A percentile compares a stretch with the other conserved stretches of the same genome.
phyloP scores from a whole-genome alignment of 2,329 filamentous ascomycete species.

The Alternaria panax region DNA sequence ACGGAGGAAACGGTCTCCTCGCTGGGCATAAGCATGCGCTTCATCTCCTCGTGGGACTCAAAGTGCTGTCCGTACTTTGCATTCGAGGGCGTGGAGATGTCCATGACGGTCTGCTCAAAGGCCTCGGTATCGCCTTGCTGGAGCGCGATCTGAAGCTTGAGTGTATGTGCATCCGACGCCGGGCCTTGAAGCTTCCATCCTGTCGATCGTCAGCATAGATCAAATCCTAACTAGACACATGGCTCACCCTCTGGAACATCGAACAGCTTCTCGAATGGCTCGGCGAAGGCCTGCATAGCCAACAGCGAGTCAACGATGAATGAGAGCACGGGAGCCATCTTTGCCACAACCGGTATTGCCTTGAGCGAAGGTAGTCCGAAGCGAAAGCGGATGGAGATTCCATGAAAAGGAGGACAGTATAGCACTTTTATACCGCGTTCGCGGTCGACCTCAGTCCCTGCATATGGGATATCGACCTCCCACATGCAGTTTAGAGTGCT shows the following conservation, averaged over 20 bases:
- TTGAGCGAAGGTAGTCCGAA: conserved; percentile 18
- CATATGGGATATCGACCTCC: conserved; percentile 5
- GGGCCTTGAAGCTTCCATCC: conserved; percentile 34
- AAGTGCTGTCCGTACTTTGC: conserved; percentile 60
- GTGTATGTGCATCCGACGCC: conserved; percentile 27
- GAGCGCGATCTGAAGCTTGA: conserved; percentile 43
- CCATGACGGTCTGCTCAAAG: conserved; percentile 50
- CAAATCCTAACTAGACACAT: not conserved
- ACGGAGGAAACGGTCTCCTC: conserved; percentile 49
- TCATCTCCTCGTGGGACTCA: conserved; percentile 52
- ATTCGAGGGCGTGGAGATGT: conserved; percentile 57
- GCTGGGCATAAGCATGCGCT: conserved; percentile 53
- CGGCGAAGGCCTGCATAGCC: conserved; percentile 29
- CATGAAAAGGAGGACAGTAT: not conserved
- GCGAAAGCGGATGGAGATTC: conserved; percentile 12
- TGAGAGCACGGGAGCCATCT: conserved; percentile 33
- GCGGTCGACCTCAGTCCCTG: not conserved
- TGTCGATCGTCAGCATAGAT: conserved; percentile 6
- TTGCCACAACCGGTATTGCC: conserved; percentile 18
- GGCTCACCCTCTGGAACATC: conserved; percentile 30
- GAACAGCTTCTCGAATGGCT: conserved; percentile 38
- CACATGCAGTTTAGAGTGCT: conserved; percentile 1
- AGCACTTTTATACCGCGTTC: conserved; percentile 6
- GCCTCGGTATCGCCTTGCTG: conserved; percentile 41
- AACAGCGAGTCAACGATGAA: conserved; percentile 35